These are phyloP conservation scores for Podila clonocystis DNA, from an alignment of 192 early-diverging fungal species.

Conservation along the genomic window DNA sequence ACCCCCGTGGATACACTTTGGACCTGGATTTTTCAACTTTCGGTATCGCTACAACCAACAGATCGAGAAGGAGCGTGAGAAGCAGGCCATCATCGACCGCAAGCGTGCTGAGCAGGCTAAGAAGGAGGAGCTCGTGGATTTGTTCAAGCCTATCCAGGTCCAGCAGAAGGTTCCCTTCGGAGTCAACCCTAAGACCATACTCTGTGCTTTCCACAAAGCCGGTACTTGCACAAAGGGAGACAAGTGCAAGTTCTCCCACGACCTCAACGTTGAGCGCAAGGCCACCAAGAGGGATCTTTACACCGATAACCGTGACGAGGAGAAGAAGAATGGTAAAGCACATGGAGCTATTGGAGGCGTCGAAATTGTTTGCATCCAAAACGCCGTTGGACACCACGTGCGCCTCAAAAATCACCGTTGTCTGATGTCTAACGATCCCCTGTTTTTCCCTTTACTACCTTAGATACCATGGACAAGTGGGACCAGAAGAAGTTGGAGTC, in stretches of 20 bases:
- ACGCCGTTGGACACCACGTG: too few relatives aligned
- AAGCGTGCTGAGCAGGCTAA: conserved; percentile 87
- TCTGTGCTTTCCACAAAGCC: conserved; percentile 93
- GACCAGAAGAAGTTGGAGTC: conserved; percentile 91
- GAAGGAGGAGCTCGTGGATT: conserved; percentile 88
- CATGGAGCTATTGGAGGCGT: neutral
- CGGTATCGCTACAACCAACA: conserved; percentile 16
- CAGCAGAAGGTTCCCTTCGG: conserved; percentile 98
- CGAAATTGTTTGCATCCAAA: neutral
- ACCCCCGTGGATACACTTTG: too few relatives aligned
- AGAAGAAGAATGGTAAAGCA: conserved; percentile 56
- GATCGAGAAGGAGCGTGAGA: conserved; percentile 74
- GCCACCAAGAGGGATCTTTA: conserved; percentile 93
- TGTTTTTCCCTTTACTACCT: neutral
- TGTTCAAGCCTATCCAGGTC: conserved; percentile 89
- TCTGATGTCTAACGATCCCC: neutral
- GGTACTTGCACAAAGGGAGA: conserved; percentile 91
- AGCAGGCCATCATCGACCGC: conserved; percentile 65
- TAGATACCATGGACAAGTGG: conserved; percentile 97
- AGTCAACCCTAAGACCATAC: conserved; percentile 93
- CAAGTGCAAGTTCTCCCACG: conserved; percentile 99
- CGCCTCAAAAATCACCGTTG: too few relatives aligned
- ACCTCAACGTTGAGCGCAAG: conserved; percentile 90
- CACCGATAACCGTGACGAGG: conserved; percentile 80
- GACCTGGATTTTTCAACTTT: too few relatives aligned